Evolutionary conservation across 345 rosid genomes (phyloP).

Genomic region (Erysimum cheiranthoides): DNA sequence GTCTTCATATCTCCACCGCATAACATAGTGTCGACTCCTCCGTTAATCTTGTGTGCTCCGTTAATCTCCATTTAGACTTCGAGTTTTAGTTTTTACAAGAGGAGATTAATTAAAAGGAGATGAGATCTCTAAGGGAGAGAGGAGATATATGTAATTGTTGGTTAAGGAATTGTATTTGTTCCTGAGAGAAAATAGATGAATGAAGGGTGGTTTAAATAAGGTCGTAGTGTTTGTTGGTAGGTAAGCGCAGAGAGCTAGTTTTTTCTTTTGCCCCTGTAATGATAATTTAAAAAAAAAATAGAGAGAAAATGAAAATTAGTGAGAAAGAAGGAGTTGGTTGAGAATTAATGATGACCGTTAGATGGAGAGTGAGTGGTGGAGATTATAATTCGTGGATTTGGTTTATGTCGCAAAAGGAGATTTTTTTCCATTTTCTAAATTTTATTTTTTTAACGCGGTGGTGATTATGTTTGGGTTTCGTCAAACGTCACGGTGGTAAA

Average conservation of each 20-base stretch:
- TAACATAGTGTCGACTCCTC: constrained; percentile 36
- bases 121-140: constrained; percentile 33
- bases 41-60: constrained; percentile 23
- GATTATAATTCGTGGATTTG: constrained; percentile 45
- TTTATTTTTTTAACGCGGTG: constrained; percentile 12
- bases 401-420: constrained; percentile 35
- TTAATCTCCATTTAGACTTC: constrained; percentile 35
- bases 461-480: constrained; percentile 2
- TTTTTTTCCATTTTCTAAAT: background rate
- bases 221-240: constrained; percentile 43
- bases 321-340: constrained; percentile 42
- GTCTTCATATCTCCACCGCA: constrained; percentile 43
- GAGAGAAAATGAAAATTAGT: background rate
- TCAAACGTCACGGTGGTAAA: constrained; percentile 45
- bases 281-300: background rate
- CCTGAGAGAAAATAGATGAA: constrained; percentile 43
- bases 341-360: constrained; percentile 42
- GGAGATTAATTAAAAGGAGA: constrained; percentile 10
- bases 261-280: background rate
- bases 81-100: background rate
- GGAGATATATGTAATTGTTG: background rate
- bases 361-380: constrained; percentile 39
- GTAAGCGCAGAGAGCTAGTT: constrained; percentile 38
- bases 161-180: constrained; percentile 41
- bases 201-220: constrained; percentile 48